Conservation (phyloP, 129 eudicot species). For the Tagetes erecta region DNA sequence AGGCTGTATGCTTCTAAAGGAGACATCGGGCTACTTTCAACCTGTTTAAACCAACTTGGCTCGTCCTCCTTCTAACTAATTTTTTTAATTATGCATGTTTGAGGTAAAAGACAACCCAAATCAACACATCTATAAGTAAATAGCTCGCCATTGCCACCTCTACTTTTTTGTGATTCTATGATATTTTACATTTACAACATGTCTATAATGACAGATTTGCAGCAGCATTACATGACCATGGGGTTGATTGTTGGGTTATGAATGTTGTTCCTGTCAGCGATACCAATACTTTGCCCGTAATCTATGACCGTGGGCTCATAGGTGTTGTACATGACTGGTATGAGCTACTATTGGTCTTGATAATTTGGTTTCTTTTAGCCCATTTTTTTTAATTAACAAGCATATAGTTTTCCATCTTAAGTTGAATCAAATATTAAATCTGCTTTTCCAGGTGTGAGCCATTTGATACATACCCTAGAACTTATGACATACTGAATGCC, state of each 20-base stretch:
- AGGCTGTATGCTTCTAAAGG: background rate
- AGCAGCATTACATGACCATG: constrained; percentile 64
- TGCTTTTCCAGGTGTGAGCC: constrained; percentile 72
- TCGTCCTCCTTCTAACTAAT: background rate
- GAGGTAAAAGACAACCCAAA: background rate
- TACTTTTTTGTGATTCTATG: constrained; percentile 3
- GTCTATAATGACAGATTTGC: constrained; percentile 61
- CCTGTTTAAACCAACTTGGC: background rate
- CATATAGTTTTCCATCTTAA: constrained; percentile 14
- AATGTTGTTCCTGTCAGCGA: constrained; percentile 86
- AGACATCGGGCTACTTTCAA: background rate
- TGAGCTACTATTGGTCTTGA: constrained; percentile 7
- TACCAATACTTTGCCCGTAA: constrained; percentile 68
- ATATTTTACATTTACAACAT: constrained; percentile 13
- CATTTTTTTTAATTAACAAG: background rate
- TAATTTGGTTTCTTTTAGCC: constrained; percentile 5
- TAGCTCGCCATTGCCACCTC: background rate
- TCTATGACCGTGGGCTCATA: constrained; percentile 84
- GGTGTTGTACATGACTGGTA: constrained; percentile 98
- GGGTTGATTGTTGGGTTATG: constrained; percentile 87
- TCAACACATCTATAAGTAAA: constrained; percentile 4
- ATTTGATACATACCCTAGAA: constrained; percentile 85
- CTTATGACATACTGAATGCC: constrained; percentile 74
- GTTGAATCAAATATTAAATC: constrained; percentile 5
- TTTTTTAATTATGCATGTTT: background rate